Percentiles rank a stretch among this genome's conserved stretches.
phyloP scores from a whole-genome alignment of 2,329 filamentous ascomycete genomes.

The Microdochium paspali region DNA sequence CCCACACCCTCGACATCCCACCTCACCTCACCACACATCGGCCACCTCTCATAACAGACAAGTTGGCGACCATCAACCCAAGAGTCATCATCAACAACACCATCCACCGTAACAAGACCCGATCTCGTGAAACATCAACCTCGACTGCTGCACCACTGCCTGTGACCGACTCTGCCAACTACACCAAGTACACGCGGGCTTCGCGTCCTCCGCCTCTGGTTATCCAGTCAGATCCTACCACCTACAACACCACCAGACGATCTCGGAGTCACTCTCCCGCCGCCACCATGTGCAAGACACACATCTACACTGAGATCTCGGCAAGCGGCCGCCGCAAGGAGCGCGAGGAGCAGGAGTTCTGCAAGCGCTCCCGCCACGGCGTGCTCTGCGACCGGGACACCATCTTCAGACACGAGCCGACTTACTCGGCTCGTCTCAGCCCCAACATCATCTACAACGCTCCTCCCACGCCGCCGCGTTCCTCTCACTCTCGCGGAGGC shows the following conservation, averaged over 20 bases:
- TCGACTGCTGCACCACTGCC: not conserved
- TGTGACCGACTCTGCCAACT: not conserved
- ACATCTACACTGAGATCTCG: not conserved
- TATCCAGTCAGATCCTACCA: not conserved
- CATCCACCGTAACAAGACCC: not conserved
- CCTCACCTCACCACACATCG: not conserved
- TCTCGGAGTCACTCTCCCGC: not conserved
- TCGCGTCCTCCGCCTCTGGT: not conserved
- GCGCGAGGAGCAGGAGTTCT: not conserved
- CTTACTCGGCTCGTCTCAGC: not conserved
- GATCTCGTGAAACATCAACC: not conserved
- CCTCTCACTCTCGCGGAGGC: not conserved
- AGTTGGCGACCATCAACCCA: not conserved
- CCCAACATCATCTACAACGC: not conserved
- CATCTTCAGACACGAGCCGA: not conserved
- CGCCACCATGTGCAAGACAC: constrained; percentile 1
- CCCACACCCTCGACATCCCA: not conserved
- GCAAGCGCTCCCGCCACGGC: not conserved
- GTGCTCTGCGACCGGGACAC: not conserved
- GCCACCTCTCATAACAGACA: not conserved
- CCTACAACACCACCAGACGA: not conserved
- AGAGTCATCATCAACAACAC: not conserved
- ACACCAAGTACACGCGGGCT: not conserved
- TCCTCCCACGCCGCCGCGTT: not conserved
- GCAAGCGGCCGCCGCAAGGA: not conserved